phyloP scores from a whole-genome alignment of 2,329 filamentous ascomycete genomes.

The Coniosporium tulheliwenetii region DNA sequence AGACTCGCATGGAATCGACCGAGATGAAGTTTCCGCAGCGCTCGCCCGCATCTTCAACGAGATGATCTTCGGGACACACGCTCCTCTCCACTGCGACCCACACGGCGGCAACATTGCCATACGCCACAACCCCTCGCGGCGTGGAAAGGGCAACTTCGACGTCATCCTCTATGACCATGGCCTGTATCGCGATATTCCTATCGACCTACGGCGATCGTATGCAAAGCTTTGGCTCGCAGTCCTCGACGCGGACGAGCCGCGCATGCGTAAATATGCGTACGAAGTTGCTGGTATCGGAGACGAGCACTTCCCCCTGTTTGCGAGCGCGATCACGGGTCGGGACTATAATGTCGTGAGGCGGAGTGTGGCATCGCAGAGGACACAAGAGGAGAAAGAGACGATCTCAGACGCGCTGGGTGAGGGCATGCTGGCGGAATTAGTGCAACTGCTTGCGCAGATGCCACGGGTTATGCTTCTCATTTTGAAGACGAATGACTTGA shows the following conservation, averaged over 20 bases:
- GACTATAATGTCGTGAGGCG: conserved; percentile 64
- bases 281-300: conserved; percentile 82
- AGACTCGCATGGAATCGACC: conserved; percentile 73
- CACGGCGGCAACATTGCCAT: conserved; percentile 95
- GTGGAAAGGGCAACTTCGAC: conserved; percentile 64
- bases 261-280: conserved; percentile 77
- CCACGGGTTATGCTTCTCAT: conserved; percentile 88
- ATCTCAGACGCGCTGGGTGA: conserved; percentile 76
- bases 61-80: conserved; percentile 89
- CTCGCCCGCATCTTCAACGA: conserved; percentile 93
- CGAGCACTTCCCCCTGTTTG: conserved; percentile 86
- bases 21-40: conserved; percentile 87
- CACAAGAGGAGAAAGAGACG: conserved; percentile 65
- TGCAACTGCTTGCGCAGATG: conserved; percentile 75
- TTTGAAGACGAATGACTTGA: conserved; percentile 94
- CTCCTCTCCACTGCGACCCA: conserved; percentile 89
- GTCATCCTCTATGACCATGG: conserved; percentile 95
- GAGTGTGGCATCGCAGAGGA: conserved; percentile 45
- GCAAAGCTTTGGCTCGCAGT: conserved; percentile 97
- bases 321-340: conserved; percentile 85
- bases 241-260: conserved; percentile 69
- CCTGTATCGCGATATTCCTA: conserved; percentile 82
- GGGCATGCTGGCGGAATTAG: conserved; percentile 74
- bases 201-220: conserved; percentile 64
- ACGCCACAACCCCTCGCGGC: conserved; percentile 50